A percentile compares a stretch with the other conserved stretches of the same genome.
Conservation (phyloP, 805 yeast genomes). For the Blastobotrys terrestris region DNA sequence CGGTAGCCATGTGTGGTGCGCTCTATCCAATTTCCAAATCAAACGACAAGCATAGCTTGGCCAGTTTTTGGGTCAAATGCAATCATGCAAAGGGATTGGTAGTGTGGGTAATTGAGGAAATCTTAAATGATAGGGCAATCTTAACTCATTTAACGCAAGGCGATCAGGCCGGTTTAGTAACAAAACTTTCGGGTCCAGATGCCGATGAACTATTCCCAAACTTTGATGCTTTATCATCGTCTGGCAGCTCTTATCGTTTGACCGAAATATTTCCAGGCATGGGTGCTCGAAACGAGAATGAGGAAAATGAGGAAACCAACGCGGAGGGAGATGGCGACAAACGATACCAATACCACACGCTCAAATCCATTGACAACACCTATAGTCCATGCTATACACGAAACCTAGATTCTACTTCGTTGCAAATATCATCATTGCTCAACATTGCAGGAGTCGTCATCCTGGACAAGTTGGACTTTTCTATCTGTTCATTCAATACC, state of each 20-base stretch:
- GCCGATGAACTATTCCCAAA: constrained; percentile 20
- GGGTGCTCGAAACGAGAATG: background rate
- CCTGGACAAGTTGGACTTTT: constrained; percentile 45
- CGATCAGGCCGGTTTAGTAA: background rate
- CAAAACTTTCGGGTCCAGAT: constrained; percentile 1
- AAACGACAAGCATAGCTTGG: constrained; percentile 66
- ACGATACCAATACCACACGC: background rate
- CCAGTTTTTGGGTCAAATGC: constrained; percentile 81
- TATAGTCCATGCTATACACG: background rate
- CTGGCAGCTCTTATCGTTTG: background rate
- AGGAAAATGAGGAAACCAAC: background rate
- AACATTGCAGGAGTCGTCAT: constrained; percentile 84
- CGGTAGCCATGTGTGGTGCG: constrained; percentile 51
- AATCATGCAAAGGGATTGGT: constrained; percentile 54
- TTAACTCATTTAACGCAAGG: background rate
- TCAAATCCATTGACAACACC: background rate
- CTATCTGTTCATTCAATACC: constrained; percentile 66
- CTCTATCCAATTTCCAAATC: constrained; percentile 72
- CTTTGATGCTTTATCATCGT: background rate
- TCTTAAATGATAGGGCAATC: constrained; percentile 37
- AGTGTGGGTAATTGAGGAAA: constrained; percentile 83
- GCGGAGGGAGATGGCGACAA: background rate
- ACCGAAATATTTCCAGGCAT: constrained; percentile 3
- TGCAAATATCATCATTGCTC: constrained; percentile 70
- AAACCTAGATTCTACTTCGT: constrained; percentile 4